A percentile compares a stretch with the other conserved stretches of the same genome.
Evolutionary conservation across 78 protist genomes (phyloP).

Genomic region (Polysphondylium violaceum): DNA sequence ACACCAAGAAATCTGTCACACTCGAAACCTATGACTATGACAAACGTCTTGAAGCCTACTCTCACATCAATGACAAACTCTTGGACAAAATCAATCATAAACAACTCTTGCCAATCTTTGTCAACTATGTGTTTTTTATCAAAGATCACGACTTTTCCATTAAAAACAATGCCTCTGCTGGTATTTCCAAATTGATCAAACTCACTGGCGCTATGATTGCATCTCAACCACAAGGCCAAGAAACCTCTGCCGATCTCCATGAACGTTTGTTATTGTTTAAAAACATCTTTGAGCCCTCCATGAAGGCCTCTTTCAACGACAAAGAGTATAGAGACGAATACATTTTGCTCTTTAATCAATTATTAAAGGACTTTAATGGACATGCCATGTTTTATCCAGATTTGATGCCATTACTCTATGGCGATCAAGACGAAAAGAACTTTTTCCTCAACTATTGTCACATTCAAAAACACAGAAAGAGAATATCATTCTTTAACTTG

Average conservation of each 20-base stretch:
- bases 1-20: not conserved
- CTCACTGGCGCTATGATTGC: not conserved
- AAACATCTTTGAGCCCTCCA: not conserved
- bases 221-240: not conserved
- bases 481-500: conserved; percentile 2
- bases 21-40: conserved; percentile 69
- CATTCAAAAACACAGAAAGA: conserved; percentile 37
- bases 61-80: conserved; percentile 6
- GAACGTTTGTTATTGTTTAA: not conserved
- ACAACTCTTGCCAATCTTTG: conserved; percentile 19
- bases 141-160: conserved; percentile 48
- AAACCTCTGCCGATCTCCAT: not conserved
- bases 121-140: conserved; percentile 13
- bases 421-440: conserved; percentile 12
- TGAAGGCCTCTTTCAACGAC: conserved; percentile 10
- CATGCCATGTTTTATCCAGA: conserved; percentile 21
- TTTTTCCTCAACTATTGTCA: conserved; percentile 20
- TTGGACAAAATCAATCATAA: not conserved
- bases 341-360: conserved; percentile 10
- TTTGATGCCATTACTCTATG: not conserved
- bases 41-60: conserved; percentile 21
- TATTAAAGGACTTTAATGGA: conserved; percentile 2
- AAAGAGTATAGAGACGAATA: conserved; percentile 18
- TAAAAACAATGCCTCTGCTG: conserved; percentile 8
- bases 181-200: conserved; percentile 38